Conservation (phyloP, 2,329 filamentous ascomycete genomes). For the Aspergillus jensenii region DNA sequence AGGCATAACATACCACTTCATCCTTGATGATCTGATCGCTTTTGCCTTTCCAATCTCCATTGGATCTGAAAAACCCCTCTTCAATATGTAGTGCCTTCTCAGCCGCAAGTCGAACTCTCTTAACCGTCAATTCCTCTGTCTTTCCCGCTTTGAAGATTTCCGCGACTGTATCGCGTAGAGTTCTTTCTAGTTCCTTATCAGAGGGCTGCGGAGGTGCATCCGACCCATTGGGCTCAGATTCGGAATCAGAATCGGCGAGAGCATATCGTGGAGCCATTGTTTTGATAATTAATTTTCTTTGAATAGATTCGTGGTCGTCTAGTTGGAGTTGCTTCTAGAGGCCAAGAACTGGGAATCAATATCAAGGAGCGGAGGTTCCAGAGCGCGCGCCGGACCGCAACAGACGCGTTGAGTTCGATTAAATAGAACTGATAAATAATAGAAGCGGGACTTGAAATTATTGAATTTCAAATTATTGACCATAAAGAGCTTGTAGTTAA, state of each 20-base stretch:
- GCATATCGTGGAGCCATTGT: constrained; percentile 32
- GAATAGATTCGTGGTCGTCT: neutral
- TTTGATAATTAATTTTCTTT: neutral
- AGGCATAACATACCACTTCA: constrained; percentile 47
- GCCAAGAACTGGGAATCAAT: too few species aligned
- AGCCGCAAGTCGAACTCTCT: constrained; percentile 53
- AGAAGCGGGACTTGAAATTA: neutral
- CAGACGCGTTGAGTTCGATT: neutral
- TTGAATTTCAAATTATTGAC: neutral
- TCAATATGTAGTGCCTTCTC: constrained; percentile 54
- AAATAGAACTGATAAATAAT: neutral
- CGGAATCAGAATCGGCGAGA: constrained; percentile 29
- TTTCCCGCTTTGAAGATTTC: constrained; percentile 40
- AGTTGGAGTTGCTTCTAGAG: neutral
- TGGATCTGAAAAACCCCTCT: constrained; percentile 56
- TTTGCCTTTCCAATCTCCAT: constrained; percentile 53
- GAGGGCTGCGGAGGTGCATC: constrained; percentile 25
- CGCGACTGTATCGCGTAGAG: constrained; percentile 39
- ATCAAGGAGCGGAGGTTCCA: neutral
- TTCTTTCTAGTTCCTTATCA: constrained; percentile 36
- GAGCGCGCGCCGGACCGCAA: neutral
- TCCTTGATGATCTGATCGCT: constrained; percentile 56
- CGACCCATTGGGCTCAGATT: constrained; percentile 26
- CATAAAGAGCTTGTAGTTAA: neutral
- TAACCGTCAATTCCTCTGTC: constrained; percentile 57